Conservation (phyloP, 2,329 filamentous ascomycete genomes). For the Fusarium sp. region DNA sequence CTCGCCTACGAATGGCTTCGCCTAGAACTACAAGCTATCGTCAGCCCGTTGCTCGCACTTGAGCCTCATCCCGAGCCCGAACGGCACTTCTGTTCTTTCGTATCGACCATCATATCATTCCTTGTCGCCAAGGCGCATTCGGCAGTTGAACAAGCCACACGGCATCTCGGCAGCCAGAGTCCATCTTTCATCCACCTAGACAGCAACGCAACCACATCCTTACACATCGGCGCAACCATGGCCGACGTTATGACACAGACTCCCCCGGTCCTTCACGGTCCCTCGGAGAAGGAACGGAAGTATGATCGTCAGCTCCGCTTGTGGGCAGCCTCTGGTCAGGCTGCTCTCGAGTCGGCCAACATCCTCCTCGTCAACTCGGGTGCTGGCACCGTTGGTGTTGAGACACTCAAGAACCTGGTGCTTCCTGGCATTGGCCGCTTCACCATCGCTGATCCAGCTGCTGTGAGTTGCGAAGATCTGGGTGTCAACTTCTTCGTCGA, state of each 20-base stretch:
- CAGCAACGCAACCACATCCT: constrained; percentile 7
- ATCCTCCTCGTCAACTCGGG: constrained; percentile 91
- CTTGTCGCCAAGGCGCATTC: constrained; percentile 13
- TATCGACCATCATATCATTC: constrained; percentile 10
- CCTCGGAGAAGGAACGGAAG: constrained; percentile 72
- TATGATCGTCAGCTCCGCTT: constrained; percentile 95
- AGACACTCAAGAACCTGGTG: constrained; percentile 96
- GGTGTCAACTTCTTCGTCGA: constrained; percentile 98
- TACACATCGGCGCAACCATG: constrained; percentile 36
- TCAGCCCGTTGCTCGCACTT: not conserved
- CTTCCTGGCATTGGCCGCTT: constrained; percentile 91
- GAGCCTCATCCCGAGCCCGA: constrained; percentile 5
- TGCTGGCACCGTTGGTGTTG: constrained; percentile 84
- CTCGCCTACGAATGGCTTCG: not conserved
- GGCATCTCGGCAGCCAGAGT: not conserved
- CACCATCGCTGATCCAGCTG: constrained; percentile 82
- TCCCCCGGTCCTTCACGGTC: constrained; percentile 54
- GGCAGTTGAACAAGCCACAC: not conserved
- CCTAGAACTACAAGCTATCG: not conserved
- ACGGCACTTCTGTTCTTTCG: constrained; percentile 12
- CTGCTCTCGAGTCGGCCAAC: constrained; percentile 87
- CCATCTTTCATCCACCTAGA: constrained; percentile 11
- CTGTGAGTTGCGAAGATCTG: constrained; percentile 81
- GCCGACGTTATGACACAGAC: constrained; percentile 45
- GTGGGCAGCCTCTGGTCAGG: constrained; percentile 92